Percentiles rank a stretch among this genome's conserved stretches.
Evolutionary conservation across 495 filamentous ascomycete species (phyloP).

Genomic region (Neurospora intermedia): DNA sequence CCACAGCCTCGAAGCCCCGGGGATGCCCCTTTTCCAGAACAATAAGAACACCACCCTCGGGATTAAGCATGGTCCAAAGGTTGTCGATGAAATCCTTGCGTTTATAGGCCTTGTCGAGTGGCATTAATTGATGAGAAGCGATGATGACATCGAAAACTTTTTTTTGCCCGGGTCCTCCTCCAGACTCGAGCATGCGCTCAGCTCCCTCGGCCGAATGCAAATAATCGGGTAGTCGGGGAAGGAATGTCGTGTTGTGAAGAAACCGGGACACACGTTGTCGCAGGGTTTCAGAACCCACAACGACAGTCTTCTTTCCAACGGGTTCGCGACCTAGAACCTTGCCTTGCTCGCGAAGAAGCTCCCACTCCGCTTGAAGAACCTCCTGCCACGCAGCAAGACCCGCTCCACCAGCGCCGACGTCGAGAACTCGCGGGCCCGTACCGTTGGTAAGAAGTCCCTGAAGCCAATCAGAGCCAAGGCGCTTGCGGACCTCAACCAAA

Average conservation of each 20-base stretch:
- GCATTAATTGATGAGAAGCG: slow-evolving; percentile 71
- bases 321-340: slow-evolving; percentile 23
- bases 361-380: slow-evolving; percentile 69
- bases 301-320: slow-evolving; percentile 39
- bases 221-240: slow-evolving; percentile 88
- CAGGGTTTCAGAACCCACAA: slow-evolving; percentile 42
- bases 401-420: slow-evolving; percentile 77
- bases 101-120: slow-evolving; percentile 55
- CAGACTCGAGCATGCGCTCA: slow-evolving; percentile 31
- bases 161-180: slow-evolving; percentile 36
- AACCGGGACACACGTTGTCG: slow-evolving; percentile 66
- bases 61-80: slow-evolving; percentile 76
- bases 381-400: slow-evolving; percentile 79
- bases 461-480: slow-evolving; percentile 74
- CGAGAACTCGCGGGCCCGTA: slow-evolving; percentile 60
- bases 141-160: slow-evolving; percentile 88
- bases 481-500: slow-evolving; percentile 74
- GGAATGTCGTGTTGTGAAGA: slow-evolving; percentile 80
- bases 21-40: slow-evolving; percentile 87
- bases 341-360: slow-evolving; percentile 46
- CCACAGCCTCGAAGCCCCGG: slow-evolving; percentile 84
- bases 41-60: slow-evolving; percentile 77
- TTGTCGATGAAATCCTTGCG: slow-evolving; percentile 73
- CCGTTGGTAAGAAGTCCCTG: slow-evolving; percentile 54
- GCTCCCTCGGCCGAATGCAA: slow-evolving; percentile 43